These are phyloP conservation scores for Entomortierella chlamydospora DNA, from an alignment of 192 early-diverging fungal genomes.

Conservation along the genomic window DNA sequence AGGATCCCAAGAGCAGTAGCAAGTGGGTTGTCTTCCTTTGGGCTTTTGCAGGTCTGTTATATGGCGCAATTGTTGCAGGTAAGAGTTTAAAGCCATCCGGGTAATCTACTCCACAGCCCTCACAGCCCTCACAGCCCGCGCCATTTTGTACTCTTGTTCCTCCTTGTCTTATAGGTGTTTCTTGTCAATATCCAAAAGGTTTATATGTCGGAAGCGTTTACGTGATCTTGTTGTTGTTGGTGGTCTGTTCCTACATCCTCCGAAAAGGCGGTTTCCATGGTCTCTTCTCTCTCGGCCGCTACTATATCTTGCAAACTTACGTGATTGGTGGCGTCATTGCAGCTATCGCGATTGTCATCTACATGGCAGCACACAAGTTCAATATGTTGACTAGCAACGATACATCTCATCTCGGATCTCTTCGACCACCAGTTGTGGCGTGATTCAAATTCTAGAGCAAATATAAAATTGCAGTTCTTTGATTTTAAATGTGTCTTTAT, in stretches of 20 bases:
- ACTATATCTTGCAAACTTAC: constrained; percentile 50
- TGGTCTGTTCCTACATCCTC: constrained; percentile 7
- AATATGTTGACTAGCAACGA: constrained; percentile 49
- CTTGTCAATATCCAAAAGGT: constrained; percentile 52
- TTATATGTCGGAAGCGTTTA: constrained; percentile 33
- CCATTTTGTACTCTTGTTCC: background rate
- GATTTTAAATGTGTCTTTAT: too few relatives aligned
- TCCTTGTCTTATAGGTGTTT: constrained; percentile 16
- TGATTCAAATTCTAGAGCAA: background rate
- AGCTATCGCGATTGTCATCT: constrained; percentile 22
- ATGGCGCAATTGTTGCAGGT: constrained; percentile 52
- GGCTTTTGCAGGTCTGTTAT: constrained; percentile 32
- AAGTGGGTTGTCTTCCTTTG: constrained; percentile 29
- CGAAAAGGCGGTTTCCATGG: constrained; percentile 6
- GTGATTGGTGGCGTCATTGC: constrained; percentile 32
- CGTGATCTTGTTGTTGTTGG: constrained; percentile 10
- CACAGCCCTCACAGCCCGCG: too few relatives aligned
- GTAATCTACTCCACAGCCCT: too few relatives aligned
- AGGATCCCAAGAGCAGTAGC: background rate
- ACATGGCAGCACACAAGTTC: constrained; percentile 29
- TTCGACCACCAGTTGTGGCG: constrained; percentile 10
- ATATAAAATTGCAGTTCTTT: background rate
- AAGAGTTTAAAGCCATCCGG: constrained; percentile 14
- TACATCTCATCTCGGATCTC: constrained; percentile 34
- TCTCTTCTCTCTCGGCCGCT: constrained; percentile 23